phyloP scores from a whole-genome alignment of 163 green algal genomes.

The Scenedesmus sp. region DNA sequence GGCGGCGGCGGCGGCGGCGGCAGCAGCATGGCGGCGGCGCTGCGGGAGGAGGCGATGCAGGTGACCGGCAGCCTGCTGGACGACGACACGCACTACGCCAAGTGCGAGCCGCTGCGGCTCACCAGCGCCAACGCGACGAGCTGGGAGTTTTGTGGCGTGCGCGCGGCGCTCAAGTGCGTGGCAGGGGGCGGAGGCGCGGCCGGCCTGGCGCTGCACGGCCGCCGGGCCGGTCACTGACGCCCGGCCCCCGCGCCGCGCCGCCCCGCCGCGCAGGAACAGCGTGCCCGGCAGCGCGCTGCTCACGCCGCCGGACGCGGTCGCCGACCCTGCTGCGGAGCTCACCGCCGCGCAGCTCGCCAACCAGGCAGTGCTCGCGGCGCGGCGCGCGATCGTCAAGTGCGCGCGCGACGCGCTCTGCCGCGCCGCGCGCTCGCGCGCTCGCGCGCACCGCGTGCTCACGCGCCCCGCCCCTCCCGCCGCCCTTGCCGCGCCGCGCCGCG shows the following conservation, averaged over 20 bases:
- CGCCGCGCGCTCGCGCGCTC: background rate
- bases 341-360: slow-evolving; percentile 77
- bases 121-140: slow-evolving; percentile 49
- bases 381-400: slow-evolving; percentile 38
- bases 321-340: slow-evolving; percentile 51
- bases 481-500: background rate
- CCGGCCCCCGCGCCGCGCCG: too few species aligned
- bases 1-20: slow-evolving; percentile 1
- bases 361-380: slow-evolving; percentile 67
- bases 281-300: slow-evolving; percentile 58
- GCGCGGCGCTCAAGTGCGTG: slow-evolving; percentile 23
- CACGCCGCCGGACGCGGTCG: slow-evolving; percentile 63
- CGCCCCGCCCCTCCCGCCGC: background rate
- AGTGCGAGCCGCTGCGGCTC: slow-evolving; percentile 73
- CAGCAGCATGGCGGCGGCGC: slow-evolving; percentile 29
- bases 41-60: slow-evolving; percentile 45
- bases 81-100: slow-evolving; percentile 55
- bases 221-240: background rate
- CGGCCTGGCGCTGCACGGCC: background rate
- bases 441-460: background rate
- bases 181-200: background rate
- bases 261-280: background rate
- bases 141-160: slow-evolving; percentile 75
- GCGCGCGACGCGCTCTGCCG: background rate
- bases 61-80: slow-evolving; percentile 58